A percentile compares a stretch with the other conserved stretches of the same genome.
Evolutionary conservation across 1,284 basidiomycete species (phyloP).

Genomic region (Caloboletus firmus): DNA sequence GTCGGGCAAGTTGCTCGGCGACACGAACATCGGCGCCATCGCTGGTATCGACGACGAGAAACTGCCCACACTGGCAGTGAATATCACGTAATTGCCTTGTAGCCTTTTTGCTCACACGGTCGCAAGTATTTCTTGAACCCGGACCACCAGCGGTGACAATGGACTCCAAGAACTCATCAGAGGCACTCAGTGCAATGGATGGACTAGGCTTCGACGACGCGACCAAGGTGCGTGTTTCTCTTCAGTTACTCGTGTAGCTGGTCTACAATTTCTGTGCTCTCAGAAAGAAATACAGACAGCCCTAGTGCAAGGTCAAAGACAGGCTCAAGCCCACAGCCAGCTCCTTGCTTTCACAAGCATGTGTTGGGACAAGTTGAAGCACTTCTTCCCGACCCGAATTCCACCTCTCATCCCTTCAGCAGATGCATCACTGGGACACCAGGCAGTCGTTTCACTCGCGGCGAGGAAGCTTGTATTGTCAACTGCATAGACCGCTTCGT

Average conservation of each 20-base stretch:
- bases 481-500: conserved; percentile 96
- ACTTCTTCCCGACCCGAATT: conserved; percentile 2
- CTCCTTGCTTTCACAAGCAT: conserved; percentile 73
- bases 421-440: conserved; percentile 88
- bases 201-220: conserved; percentile 76
- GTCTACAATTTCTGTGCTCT: not conserved
- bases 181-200: conserved; percentile 45
- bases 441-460: conserved; percentile 80
- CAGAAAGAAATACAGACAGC: conserved; percentile 86
- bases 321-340: conserved; percentile 77
- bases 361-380: conserved; percentile 87
- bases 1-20: conserved; percentile 6
- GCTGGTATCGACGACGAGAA: conserved; percentile 16
- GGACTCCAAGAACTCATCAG: conserved; percentile 31
- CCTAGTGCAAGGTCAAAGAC: conserved; percentile 74
- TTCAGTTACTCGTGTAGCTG: not conserved
- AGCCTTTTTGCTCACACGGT: conserved; percentile 34
- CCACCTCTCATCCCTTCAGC: conserved; percentile 20
- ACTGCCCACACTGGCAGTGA: not conserved
- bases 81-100: conserved; percentile 27
- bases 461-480: conserved; percentile 81
- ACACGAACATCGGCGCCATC: conserved; percentile 8
- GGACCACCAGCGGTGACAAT: conserved; percentile 3
- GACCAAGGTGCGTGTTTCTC: conserved; percentile 56
- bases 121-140: not conserved